Percentiles rank a stretch among this genome's conserved stretches.
Conservation (phyloP, 2,329 filamentous ascomycete species). For the Trichophyton equinum region DNA sequence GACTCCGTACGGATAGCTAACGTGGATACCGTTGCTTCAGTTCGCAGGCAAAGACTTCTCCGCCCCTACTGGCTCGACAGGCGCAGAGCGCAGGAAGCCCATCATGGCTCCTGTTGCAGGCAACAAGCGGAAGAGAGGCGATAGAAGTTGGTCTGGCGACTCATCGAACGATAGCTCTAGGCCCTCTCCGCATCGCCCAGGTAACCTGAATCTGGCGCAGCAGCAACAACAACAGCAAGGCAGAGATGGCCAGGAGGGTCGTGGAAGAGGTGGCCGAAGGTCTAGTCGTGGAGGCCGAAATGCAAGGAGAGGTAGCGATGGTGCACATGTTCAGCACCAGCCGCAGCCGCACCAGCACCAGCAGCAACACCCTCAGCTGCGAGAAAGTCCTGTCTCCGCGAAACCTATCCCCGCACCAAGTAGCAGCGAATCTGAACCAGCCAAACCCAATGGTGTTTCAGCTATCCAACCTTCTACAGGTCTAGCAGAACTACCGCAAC, state of each 20-base stretch:
- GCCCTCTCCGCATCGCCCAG: conserved; percentile 37
- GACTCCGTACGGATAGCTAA: neutral
- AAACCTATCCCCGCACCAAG: conserved; percentile 21
- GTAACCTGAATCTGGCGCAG: conserved; percentile 41
- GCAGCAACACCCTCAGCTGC: conserved; percentile 19
- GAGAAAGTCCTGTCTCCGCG: conserved; percentile 17
- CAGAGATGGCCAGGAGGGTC: conserved; percentile 27
- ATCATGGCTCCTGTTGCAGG: conserved; percentile 40
- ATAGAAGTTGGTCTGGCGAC: conserved; percentile 34
- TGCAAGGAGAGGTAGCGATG: conserved; percentile 26
- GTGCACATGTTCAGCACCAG: conserved; percentile 23
- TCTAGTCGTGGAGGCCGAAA: conserved; percentile 29
- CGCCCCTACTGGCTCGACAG: neutral
- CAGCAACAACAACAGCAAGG: conserved; percentile 32
- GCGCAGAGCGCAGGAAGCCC: conserved; percentile 12
- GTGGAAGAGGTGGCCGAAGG: conserved; percentile 28
- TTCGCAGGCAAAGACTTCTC: neutral
- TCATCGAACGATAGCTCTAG: conserved; percentile 28
- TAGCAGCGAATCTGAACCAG: conserved; percentile 20
- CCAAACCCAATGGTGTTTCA: conserved; percentile 21
- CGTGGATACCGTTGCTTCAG: neutral
- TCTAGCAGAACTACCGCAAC: conserved; percentile 7
- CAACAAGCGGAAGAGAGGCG: conserved; percentile 44
- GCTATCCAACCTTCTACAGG: conserved; percentile 16
- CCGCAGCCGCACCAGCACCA: conserved; percentile 18